A percentile compares a stretch with the other conserved stretches of the same genome.
These are phyloP conservation scores for Acephala macrosclerotiorum DNA, from an alignment of 2,329 filamentous ascomycete species.

Conservation along the genomic window DNA sequence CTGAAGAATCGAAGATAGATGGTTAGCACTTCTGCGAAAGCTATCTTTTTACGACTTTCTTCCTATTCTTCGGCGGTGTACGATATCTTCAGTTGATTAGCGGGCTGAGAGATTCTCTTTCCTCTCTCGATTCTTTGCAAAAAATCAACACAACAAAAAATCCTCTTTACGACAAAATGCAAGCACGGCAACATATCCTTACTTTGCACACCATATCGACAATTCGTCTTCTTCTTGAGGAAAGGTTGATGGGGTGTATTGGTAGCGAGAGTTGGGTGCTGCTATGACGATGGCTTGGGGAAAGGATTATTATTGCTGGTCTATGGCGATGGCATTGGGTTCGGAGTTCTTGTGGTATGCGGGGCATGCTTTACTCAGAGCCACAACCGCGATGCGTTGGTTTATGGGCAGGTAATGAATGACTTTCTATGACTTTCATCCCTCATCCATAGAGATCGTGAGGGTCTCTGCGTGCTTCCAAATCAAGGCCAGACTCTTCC, in stretches of 20 bases:
- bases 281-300: conserved; percentile 17
- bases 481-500: conserved; percentile 11
- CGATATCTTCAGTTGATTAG: conserved; percentile 22
- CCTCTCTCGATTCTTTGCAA: conserved; percentile 6
- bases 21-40: conserved; percentile 8
- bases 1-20: conserved; percentile 29
- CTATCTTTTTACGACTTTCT: background rate
- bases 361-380: conserved; percentile 18
- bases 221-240: background rate
- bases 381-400: conserved; percentile 21
- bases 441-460: background rate
- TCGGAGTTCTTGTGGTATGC: conserved; percentile 32
- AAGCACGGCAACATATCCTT: conserved; percentile 19
- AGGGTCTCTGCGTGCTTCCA: background rate
- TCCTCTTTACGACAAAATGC: conserved; percentile 18
- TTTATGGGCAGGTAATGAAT: conserved; percentile 27
- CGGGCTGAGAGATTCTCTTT: conserved; percentile 1
- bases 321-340: conserved; percentile 35
- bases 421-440: conserved; percentile 18
- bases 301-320: conserved; percentile 15
- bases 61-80: conserved; percentile 21
- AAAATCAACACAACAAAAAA: conserved; percentile 14
- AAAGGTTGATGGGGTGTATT: background rate
- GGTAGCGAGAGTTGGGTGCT: conserved; percentile 3
- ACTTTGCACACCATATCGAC: conserved; percentile 10